Base-by-base conservation (phyloP, 2,329 filamentous ascomycete species). In the Cordyceps cateniannulata region DNA sequence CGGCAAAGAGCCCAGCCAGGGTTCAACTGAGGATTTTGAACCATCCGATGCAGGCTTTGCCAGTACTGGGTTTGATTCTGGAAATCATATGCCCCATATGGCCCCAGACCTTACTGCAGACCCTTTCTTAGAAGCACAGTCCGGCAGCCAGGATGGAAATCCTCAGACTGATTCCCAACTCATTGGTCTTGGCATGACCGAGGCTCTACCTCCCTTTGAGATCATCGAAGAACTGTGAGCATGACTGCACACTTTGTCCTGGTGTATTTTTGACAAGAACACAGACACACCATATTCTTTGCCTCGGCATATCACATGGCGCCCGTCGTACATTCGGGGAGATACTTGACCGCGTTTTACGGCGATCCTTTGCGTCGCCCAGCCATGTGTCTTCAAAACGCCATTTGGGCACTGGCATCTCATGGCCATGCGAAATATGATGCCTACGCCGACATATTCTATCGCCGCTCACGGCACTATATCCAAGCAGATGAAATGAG, bases 401-500 rank as follows among this genome's bases (percentile, higher is more conserved):
- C 87, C 25, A 90, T 97, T 71, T 96, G 92, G 91, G 84, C 87
- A n/a, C 77, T 90, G 66, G 90, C 90, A 9, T 85, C 91, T 5
- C 83, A 85, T 16, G 79, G 87, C 1, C 84, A 87, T 35, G 82
- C 89, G 45, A 91, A 91, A 69, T 96, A 96, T 68, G 78, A 81
- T 8, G 76, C 77, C 9, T 83, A 91, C 44, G 85, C 91, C 63
- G 86, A 89, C 8, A 81, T 93, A 52, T 93, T 97, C 68, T 96
- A 97, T 70, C 82, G 85, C 55, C 83, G 91, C 47, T 85, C 92
- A 4, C 83, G 93, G 32, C 92, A 93, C 65, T 96, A 97, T 69
- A 81, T 88, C 0, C 88, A 97, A 65, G 78, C 83, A 40, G 91
- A 96, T 65, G 91, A 97, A 75, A 88, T 96, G 85, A 91, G 86